Conservation (phyloP, 2,329 filamentous ascomycete genomes). For the Cercospora zeina region DNA sequence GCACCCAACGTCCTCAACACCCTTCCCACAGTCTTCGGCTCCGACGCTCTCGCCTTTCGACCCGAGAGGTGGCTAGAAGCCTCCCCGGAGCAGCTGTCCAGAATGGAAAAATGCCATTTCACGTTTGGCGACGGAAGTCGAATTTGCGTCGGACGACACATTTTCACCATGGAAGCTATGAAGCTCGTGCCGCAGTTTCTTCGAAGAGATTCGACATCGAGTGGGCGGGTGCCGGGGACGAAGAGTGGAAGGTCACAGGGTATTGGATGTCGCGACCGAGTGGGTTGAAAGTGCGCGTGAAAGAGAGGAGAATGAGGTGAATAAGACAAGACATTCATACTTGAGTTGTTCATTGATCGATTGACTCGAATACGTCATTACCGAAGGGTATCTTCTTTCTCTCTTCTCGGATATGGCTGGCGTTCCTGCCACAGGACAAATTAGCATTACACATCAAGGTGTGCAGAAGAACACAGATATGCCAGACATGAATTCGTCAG, state of each 20-base stretch:
- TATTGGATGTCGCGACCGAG: conserved; percentile 7
- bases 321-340: no score
- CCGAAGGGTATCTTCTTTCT: conserved; percentile 8
- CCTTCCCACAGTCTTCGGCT: conserved; percentile 32
- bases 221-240: neutral
- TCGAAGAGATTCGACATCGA: conserved; percentile 27
- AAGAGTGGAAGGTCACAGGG: conserved; percentile 2
- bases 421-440: neutral
- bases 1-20: conserved; percentile 8
- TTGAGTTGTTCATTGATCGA: neutral
- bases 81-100: conserved; percentile 44
- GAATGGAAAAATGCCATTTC: conserved; percentile 38
- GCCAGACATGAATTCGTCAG: neutral
- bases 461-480: neutral
- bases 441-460: neutral
- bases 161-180: conserved; percentile 34
- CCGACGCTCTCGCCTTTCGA: conserved; percentile 10
- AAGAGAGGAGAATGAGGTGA: neutral
- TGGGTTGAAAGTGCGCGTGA: conserved; percentile 1
- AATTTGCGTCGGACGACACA: conserved; percentile 39
- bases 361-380: conserved; percentile 9
- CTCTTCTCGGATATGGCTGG: neutral
- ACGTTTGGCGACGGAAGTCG: conserved; percentile 39
- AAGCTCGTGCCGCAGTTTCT: conserved; percentile 36
- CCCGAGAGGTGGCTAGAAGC: conserved; percentile 41